Evolutionary conservation across 2,329 filamentous ascomycete genomes (phyloP).

Genomic region (Pseudopithomyces chartarum): DNA sequence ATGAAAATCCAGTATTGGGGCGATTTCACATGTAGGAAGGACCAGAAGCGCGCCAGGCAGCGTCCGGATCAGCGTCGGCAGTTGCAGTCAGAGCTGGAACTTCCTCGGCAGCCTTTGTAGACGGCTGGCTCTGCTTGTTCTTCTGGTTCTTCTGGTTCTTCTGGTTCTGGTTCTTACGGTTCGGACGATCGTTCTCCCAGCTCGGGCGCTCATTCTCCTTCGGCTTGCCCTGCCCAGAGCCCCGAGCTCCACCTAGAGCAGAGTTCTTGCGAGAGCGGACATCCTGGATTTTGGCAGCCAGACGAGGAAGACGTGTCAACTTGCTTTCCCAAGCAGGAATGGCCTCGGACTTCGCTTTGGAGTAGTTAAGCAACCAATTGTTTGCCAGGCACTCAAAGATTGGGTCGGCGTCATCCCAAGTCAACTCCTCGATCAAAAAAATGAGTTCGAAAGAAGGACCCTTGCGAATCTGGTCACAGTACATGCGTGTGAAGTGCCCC

Average conservation of each 20-base stretch:
- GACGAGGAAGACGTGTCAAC: background rate
- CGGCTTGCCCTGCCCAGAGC: background rate
- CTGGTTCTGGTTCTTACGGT: background rate
- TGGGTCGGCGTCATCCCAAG: constrained; percentile 27
- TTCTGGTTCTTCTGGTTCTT: background rate
- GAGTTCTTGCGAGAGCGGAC: background rate
- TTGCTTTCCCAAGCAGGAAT: background rate
- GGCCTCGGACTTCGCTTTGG: background rate
- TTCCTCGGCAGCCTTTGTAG: background rate
- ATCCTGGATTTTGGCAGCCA: background rate
- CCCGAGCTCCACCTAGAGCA: background rate
- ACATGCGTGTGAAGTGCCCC: constrained; percentile 34
- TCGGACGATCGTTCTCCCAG: no score
- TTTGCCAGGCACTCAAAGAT: constrained; percentile 35
- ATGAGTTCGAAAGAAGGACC: constrained; percentile 20
- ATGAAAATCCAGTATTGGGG: background rate
- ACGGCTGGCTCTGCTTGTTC: background rate
- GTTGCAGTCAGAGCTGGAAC: background rate
- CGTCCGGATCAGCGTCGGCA: background rate
- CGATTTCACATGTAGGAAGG: background rate
- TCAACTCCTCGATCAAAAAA: constrained; percentile 20
- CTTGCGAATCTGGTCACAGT: constrained; percentile 34
- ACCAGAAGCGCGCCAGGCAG: background rate
- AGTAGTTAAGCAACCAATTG: constrained; percentile 23
- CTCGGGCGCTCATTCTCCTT: no score